Base-by-base conservation (phyloP, 2,329 filamentous ascomycete genomes). In the Neocatenulostroma microsporum region DNA sequence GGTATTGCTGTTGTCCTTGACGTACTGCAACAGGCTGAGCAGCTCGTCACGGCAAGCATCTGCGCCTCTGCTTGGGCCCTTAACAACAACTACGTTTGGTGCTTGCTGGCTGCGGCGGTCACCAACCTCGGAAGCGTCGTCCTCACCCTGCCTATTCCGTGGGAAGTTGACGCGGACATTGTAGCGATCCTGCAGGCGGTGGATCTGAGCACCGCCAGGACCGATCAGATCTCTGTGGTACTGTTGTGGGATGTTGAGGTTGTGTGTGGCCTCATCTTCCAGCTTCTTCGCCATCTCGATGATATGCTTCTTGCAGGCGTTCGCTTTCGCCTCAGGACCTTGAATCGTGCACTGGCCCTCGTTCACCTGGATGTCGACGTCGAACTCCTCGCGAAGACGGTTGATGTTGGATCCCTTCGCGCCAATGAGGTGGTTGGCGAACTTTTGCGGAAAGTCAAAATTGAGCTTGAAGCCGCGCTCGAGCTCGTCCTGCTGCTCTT, bases 151-250 rank as follows among this genome's bases (percentile, higher is more conserved):
- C 27, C 61, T 65, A 32, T 72, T 68, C 57, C 87, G 84, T 26
- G 91, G 91, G 70, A 98, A 98, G 66, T 95, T 89, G 52, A 98
- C 91, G 45, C 88, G 80, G 27, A 98, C 91, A 57, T 83, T 82
- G 70, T 98, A 95, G 30, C 88, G 82, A 38, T 81, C 85, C 64
- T 98, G 88, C 17, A 98, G 75, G 48, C 84, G 82, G 66, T 91
- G 91, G 56, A 98, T 89, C 58, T 93, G 84, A 55, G 72, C 77
- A 41, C 91, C 91, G 53, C 84, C 81, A 14, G 84, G 76, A 32
- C 91, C 91, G 51, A 98, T 98, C 37, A 98, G 72, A 59, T 95
- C 88, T 42, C 86, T 78, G 64, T 98, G 91, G 63, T 83, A 96
- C 65, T 94, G 86, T 37, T 89, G 82, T 39, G 93, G 85, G 50